phyloP scores from a whole-genome alignment of 1,284 basidiomycete species.

The Malassezia obtusa region DNA sequence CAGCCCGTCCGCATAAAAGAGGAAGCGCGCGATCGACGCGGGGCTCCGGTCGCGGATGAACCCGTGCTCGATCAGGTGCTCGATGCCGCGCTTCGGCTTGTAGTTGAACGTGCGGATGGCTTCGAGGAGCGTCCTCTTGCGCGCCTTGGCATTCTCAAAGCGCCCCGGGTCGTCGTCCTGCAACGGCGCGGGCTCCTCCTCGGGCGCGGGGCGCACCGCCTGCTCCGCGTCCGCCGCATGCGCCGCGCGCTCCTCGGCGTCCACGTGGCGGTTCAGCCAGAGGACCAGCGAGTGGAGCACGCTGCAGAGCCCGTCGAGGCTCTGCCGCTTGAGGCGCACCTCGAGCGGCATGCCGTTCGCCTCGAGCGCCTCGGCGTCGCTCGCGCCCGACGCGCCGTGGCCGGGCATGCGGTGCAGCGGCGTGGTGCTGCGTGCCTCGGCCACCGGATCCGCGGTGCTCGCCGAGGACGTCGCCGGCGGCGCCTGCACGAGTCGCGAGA shows the following conservation, averaged over 20 bases:
- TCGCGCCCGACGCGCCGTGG: background rate
- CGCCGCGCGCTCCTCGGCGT: conserved; percentile 20
- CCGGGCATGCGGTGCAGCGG: background rate
- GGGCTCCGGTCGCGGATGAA: conserved; percentile 72
- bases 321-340: conserved; percentile 41
- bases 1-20: conserved; percentile 80
- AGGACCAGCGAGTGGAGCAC: conserved; percentile 43
- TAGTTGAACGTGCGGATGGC: conserved; percentile 97
- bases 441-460: background rate
- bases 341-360: conserved; percentile 32
- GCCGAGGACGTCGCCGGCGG: conserved; percentile 17
- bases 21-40: conserved; percentile 72
- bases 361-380: conserved; percentile 12
- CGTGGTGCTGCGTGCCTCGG: background rate
- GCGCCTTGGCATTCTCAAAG: conserved; percentile 92
- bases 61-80: conserved; percentile 77
- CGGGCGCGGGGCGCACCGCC: conserved; percentile 12
- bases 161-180: conserved; percentile 70
- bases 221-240: conserved; percentile 21
- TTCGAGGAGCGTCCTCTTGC: conserved; percentile 88
- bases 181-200: conserved; percentile 13
- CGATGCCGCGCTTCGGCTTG: conserved; percentile 78
- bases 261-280: conserved; percentile 36
- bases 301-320: conserved; percentile 44
- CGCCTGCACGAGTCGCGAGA: conserved; percentile 37